Evolutionary conservation across 208 protist genomes (phyloP).

Genomic region (Trichomonas tenax): DNA sequence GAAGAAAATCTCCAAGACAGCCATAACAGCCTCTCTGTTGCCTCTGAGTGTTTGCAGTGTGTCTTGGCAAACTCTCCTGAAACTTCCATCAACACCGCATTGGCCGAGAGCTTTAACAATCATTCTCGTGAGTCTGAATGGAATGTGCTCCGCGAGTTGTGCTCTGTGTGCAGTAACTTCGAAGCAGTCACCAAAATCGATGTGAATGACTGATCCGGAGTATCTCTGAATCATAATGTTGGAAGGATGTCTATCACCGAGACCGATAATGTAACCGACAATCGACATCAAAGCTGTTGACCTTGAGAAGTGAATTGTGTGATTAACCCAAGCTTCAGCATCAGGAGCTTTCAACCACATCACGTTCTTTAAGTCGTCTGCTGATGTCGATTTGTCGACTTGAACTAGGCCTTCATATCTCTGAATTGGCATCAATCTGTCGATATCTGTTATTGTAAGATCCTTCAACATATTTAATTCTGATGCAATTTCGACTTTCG

Average conservation of each 20-base stretch:
- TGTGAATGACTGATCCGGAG: background rate
- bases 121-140: background rate
- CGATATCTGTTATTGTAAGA: background rate
- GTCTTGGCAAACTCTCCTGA: background rate
- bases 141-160: background rate
- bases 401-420: background rate
- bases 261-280: slow-evolving; percentile 13
- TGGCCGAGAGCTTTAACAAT: background rate
- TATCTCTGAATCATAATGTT: slow-evolving; percentile 11
- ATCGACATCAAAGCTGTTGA: background rate
- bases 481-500: background rate
- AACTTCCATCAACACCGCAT: background rate
- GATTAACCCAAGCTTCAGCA: background rate
- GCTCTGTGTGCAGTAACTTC: slow-evolving; percentile 28
- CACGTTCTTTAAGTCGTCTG: background rate
- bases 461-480: background rate
- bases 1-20: background rate
- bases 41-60: background rate
- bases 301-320: background rate
- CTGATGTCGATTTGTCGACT: background rate
- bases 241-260: slow-evolving; percentile 3
- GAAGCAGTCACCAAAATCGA: slow-evolving; percentile 31
- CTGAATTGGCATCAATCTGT: background rate
- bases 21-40: background rate
- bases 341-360: background rate